Evolutionary conservation across 768 basidiomycete species (phyloP), one percentile per base, ranked within the genome.

Genomic region (Kockovaella imperatae): DNA sequence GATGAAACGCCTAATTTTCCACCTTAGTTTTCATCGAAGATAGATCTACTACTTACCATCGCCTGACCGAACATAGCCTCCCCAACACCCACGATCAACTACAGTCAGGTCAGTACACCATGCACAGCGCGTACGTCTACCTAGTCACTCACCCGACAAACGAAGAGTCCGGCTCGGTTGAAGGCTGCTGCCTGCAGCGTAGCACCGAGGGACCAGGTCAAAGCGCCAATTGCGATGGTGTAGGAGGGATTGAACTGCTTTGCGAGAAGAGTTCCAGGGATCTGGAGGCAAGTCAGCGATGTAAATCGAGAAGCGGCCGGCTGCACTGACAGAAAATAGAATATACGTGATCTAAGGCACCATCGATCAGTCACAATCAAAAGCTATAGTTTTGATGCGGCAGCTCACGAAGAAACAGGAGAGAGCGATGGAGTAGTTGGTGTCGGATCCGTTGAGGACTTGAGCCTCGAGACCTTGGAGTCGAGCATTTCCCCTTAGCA

Each of bases 241-340:
- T 53, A 60, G 4, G 64, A 65, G 2, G 74, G 74, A 20, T 60
- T 47, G 59, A 70, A 61, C 21, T 56, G 56, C 44, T 67, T 67
- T 40, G 68, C 62, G 21, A 73, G 57, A 3, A 74, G 60, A 2
- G 73, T 74, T 17, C 73, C 74, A n/a, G 74, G 74, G 28, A 74
- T 62, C 35, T 62, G 60, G 42, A 60, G 42, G 24, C 35, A 7
- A n/a, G 46, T 50, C 25, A 42, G 39, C 23, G n/a, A 35, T 29
- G 13, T 23, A 7, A 11, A 14, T 43, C 11, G 26, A 10, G 21
- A 8, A 23, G 17, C 20, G n/a, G 23, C 14, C 21, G 31, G 10
- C n/a, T 32, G 31, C 17, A 25, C 8, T 10, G 8, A 26, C 4
- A 20, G 42, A 28, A 13, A 23, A 17, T 5, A 45, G 28, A 34